Conservation (phyloP, 306 rosid species). For the Gastrolobium villosum region DNA sequence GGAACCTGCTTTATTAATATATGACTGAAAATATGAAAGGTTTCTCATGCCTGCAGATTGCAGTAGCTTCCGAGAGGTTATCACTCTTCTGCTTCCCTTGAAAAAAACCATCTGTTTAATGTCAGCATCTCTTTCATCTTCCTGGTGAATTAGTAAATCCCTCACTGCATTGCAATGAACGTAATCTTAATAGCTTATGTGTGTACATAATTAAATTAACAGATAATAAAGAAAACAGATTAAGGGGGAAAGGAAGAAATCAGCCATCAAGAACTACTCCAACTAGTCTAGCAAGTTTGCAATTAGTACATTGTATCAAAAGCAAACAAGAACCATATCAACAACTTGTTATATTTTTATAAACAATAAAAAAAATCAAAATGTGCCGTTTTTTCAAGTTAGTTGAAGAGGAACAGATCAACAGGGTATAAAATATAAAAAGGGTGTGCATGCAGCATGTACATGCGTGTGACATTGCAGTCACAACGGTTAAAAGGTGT, state of each 20-base stretch:
- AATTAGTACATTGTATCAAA: background rate
- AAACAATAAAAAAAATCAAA: too few relatives aligned
- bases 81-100: slow-evolving; percentile 41
- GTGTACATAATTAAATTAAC: too few relatives aligned
- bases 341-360: background rate
- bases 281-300: background rate
- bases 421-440: background rate
- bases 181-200: background rate
- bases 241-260: background rate
- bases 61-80: slow-evolving; percentile 53
- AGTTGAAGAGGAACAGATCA: background rate
- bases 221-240: background rate
- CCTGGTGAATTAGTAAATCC: slow-evolving; percentile 6
- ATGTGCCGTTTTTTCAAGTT: background rate
- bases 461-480: background rate
- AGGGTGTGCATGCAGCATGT: background rate
- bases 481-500: background rate
- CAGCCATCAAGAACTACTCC: slow-evolving; percentile 8
- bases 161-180: slow-evolving; percentile 37
- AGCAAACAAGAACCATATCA: background rate
- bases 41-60: slow-evolving; percentile 54
- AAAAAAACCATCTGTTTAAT: slow-evolving; percentile 31
- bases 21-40: background rate
- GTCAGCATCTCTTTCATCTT: slow-evolving; percentile 40
- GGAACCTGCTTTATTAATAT: background rate